Evolutionary conservation across 2,329 filamentous ascomycete species (phyloP), one percentile per base, ranked within the genome.

Genomic region (Penicillium sp.): DNA sequence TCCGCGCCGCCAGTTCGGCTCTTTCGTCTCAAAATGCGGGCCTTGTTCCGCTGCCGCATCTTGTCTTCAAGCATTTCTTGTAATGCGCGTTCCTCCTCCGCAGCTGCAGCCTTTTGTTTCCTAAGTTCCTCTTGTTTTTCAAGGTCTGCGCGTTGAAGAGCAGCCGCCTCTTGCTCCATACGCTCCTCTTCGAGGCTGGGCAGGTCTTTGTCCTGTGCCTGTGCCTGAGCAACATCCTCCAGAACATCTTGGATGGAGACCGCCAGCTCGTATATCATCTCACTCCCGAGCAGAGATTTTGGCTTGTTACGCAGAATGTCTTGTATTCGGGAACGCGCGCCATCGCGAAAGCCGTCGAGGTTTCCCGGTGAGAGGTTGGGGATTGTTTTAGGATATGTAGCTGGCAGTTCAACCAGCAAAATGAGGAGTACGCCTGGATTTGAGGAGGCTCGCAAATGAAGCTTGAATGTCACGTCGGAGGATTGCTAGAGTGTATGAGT

Each of bases 101-200:
- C 73, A 38, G 69, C 69, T 39, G 71, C 72, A 53, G 74, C 72
- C 63, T 75, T 69, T 61, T 75, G 72, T 59, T 73, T 72, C 29
- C 69, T 71, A 32, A 73, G 52, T 55, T 75, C 80, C 61, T 86
- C 85, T 57, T 77, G 73, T 61, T 74, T 74, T 58, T 77, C 72
- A 50, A 75, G 74, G 59, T 80, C 79, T 47, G 77, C 79, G 62
- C 80, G 73, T 54, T 78, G 75, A 51, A 84, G 84, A 29, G 89
- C 79, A 25, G 83, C 84, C 23, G 88, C 88, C 74, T 95, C 90
- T 59, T 96, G 90, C 15, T 86, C 86, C 29, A 89, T 91, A 38
- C 92, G 85, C 72, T 97, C 92, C 65, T 95, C 91, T 66, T 96
- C 91, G 7, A 97, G 79, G 32, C 91, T 96, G 1, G 91, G 91